Base-by-base conservation (phyloP, 2,329 filamentous ascomycete genomes). In the Pseudopyricularia cyperi region DNA sequence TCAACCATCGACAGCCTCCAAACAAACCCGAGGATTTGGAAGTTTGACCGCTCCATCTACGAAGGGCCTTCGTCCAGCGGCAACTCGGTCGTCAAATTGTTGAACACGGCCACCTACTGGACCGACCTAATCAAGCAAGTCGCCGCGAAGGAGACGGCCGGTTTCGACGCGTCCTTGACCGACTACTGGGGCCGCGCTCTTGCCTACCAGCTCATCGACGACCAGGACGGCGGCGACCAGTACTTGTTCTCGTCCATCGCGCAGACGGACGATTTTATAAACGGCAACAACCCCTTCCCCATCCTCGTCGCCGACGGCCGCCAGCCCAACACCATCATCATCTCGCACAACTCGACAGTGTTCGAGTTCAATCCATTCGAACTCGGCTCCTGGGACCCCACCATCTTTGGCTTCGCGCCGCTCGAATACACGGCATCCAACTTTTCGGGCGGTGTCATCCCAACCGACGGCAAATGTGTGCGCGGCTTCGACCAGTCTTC, bases 171-270 rank as follows among this genome's bases (percentile, higher is more conserved):
- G 3, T 85, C 87, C 8, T 74, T 95, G 53, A 95, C 90, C 0
- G 90, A 96, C 69, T 89, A 89, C 65, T 95, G 89, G 85, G 87
- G 87, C 28, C 84, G 89, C 53, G 87, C 87, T 47, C 74, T 95
- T n/a, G 83, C 83, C 1, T 94, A 85, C 67, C 89, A 95, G 68
- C 76, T 95, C 48, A 77, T 95, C 63, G 86, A 91, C 62, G 85
- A 79, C 6, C 75, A 74, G 1, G 68, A 86, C 55, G 90, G 89
- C 37, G 89, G 87, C 0, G 80, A 84, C 14, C 74, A 72, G 14
- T 89, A 85, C 61, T 95, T 89, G 4, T 95, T 83, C 70, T 94
- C 88, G 3, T 93, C 87, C 3, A 71, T 73, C 59, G 70, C 64
- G 67, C 66, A 55, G 65, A 69, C 61, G 63, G 63, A 65, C 46